Evolutionary conservation across 306 rosid genomes (phyloP).

Genomic region (Dalbergia oliveri): DNA sequence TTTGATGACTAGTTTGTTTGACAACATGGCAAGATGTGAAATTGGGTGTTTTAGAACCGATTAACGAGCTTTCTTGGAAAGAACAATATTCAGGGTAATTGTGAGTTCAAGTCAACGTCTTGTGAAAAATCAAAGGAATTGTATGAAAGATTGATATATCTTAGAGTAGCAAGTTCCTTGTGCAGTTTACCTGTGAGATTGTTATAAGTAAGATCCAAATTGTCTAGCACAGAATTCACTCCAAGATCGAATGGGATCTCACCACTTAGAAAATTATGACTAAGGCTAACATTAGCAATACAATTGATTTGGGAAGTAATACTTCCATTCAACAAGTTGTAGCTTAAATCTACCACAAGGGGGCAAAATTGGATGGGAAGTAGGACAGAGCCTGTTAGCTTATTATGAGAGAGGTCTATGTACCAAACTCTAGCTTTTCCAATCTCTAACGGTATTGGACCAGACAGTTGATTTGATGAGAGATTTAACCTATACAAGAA

Average conservation of each 20-base stretch:
- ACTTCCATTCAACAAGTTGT: not conserved
- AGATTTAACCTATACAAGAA: not conserved
- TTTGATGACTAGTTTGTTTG: not conserved
- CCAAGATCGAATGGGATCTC: not conserved
- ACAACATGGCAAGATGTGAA: not conserved
- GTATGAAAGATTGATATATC: not conserved
- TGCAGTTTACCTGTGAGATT: not conserved
- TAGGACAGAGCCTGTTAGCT: too few relatives aligned
- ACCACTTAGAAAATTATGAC: not conserved
- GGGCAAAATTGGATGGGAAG: not conserved
- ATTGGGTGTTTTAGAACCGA: not conserved
- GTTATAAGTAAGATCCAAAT: not conserved
- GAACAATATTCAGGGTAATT: not conserved
- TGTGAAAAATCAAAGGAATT: not conserved
- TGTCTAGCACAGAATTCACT: not conserved
- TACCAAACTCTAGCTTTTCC: too few relatives aligned
- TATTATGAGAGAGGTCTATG: too few relatives aligned
- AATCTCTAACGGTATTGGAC: not conserved
- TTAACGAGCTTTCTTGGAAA: not conserved
- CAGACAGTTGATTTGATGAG: conserved; percentile 3
- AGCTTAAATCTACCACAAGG: not conserved
- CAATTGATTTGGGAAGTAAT: not conserved
- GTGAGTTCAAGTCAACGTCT: not conserved
- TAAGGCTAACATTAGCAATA: not conserved
- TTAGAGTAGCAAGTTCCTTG: not conserved